These are phyloP conservation scores for Solanum clarkiae DNA, from an alignment of 257 asterid genomes.

Conservation along the genomic window DNA sequence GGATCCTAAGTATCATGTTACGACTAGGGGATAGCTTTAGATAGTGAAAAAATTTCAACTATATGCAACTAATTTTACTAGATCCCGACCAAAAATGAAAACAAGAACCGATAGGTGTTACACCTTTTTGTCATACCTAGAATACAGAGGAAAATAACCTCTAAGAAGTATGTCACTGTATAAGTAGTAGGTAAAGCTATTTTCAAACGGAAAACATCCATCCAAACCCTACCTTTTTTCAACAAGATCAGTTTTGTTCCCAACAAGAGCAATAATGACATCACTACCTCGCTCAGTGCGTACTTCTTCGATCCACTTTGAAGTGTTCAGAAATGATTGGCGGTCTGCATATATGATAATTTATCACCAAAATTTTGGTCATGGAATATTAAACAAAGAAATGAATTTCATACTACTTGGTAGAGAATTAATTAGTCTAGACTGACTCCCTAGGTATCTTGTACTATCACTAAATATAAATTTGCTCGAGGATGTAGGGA, in stretches of 20 bases:
- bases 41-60: neutral
- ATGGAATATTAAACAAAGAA: neutral
- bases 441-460: neutral
- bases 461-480: neutral
- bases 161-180: neutral
- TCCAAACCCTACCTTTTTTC: slow-evolving; percentile 10
- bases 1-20: too few relatives aligned
- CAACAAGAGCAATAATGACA: slow-evolving; percentile 13
- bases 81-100: neutral
- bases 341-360: slow-evolving; percentile 1
- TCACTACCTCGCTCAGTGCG: slow-evolving; percentile 16
- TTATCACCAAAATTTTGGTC: neutral
- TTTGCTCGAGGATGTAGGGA: neutral
- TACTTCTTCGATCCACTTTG: slow-evolving; percentile 10
- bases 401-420: neutral
- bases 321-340: slow-evolving; percentile 7
- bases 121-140: neutral
- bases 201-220: neutral
- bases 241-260: slow-evolving; percentile 14
- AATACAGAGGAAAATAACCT: neutral
- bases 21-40: too few relatives aligned
- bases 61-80: neutral
- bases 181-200: neutral
- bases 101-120: neutral
- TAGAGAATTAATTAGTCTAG: neutral